Percentiles rank a stretch among this genome's conserved stretches.
Conservation (phyloP, 1,139 yeast species). For the Pichia terricola region DNA sequence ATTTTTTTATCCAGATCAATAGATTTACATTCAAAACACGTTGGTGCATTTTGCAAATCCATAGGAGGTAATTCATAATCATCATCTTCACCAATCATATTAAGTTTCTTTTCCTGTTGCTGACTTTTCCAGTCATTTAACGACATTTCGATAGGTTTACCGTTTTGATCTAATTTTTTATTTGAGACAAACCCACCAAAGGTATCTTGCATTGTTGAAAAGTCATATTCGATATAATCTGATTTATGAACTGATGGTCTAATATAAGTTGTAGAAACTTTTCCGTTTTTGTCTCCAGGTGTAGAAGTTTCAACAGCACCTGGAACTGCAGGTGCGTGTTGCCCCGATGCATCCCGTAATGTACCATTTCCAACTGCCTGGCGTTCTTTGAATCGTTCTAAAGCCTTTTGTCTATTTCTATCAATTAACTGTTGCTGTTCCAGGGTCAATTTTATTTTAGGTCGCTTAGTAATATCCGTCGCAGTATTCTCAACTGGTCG, state of each 20-base stretch:
- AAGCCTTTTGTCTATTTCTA: conserved; percentile 48
- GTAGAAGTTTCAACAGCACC: background rate
- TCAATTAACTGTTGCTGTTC: conserved; percentile 48
- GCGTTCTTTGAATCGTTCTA: conserved; percentile 39
- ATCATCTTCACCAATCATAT: conserved; percentile 11
- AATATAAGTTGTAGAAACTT: conserved; percentile 8
- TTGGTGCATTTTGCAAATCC: conserved; percentile 63
- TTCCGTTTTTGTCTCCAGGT: background rate
- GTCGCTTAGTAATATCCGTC: background rate
- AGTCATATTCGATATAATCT: conserved; percentile 87
- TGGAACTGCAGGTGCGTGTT: conserved; percentile 5
- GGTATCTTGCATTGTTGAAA: conserved; percentile 80
- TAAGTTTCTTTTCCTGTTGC: conserved; percentile 32
- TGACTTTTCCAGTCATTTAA: conserved; percentile 74
- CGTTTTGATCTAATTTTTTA: conserved; percentile 20
- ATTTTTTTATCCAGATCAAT: conserved; percentile 72
- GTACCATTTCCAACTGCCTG: conserved; percentile 24
- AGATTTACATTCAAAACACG: conserved; percentile 73
- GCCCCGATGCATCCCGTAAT: conserved; percentile 27
- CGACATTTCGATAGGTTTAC: conserved; percentile 31
- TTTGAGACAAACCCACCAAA: conserved; percentile 76
- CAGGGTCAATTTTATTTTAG: conserved; percentile 30
- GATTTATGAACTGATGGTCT: conserved; percentile 41
- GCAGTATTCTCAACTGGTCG: background rate
- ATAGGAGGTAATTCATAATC: conserved; percentile 59